phyloP scores from a whole-genome alignment of 345 rosid genomes.

The Eucalyptus caleyi region DNA sequence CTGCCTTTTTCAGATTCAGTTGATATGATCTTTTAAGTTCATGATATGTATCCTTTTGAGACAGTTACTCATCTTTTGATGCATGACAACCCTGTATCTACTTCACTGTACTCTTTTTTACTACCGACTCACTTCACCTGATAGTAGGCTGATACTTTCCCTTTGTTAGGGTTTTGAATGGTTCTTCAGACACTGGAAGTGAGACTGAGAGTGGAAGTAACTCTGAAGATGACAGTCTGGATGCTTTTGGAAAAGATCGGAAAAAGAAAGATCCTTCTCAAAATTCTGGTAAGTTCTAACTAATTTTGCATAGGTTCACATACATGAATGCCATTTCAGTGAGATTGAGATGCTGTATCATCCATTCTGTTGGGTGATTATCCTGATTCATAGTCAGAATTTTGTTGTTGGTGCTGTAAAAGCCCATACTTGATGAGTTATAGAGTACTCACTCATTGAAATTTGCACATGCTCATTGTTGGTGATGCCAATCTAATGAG shows the following conservation, averaged over 20 bases:
- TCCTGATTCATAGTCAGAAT: neutral
- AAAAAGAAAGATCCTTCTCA: constrained; percentile 23
- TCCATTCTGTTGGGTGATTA: neutral
- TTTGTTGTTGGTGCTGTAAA: neutral
- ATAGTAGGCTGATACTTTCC: neutral
- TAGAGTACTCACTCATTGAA: neutral
- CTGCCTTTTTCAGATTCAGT: neutral
- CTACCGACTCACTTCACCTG: neutral
- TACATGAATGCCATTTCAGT: neutral
- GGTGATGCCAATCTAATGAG: neutral
- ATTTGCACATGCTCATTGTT: neutral
- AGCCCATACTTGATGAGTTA: neutral
- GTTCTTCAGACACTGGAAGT: constrained; percentile 42
- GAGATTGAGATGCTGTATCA: neutral
- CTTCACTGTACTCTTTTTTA: neutral
- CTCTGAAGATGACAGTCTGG: constrained; percentile 31
- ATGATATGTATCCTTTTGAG: neutral
- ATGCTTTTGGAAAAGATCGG: constrained; percentile 23
- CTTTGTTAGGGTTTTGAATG: constrained; percentile 44
- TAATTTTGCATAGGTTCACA: neutral
- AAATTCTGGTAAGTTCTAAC: neutral
- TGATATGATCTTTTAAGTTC: neutral
- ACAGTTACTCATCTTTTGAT: neutral
- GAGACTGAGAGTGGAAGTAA: constrained; percentile 19
- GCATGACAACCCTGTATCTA: neutral